Base-by-base conservation (phyloP, 1,284 basidiomycete species). In the Austropuccinia psidii region DNA sequence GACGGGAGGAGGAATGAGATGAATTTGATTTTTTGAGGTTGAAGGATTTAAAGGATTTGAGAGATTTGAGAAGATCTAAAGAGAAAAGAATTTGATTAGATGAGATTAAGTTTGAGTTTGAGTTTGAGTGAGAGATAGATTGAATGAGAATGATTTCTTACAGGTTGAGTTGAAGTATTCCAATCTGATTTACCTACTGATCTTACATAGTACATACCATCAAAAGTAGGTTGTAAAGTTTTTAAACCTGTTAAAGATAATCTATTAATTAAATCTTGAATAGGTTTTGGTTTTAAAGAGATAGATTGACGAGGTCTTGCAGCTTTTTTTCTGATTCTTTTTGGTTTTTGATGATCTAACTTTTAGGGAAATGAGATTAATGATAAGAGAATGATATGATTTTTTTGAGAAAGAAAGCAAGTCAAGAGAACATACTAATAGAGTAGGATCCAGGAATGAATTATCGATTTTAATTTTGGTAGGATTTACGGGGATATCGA, bases 121-220 rank as follows among this genome's bases (percentile, higher is more conserved):
- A n/a, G n/a, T n/a, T n/a, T n/a, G n/a, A n/a, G n/a, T n/a, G n/a
- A n/a, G n/a, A n/a, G n/a, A n/a, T n/a, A n/a, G n/a, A n/a, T n/a
- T n/a, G n/a, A n/a, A n/a, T n/a, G n/a, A n/a, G n/a, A n/a, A 33
- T 6, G 19, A 24, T 55, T 33, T 49, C 67, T 15, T 24, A 70
- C 67, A 17, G 67, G 67, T 60, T 70, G 67, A 39, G 67, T 70
- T 54, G 55, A 60, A 11, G 67, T 70, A 29, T 70, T 70, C 55
- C 55, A 70, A 50, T 70, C 67, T 0, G 55, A 70, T 27, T 47
- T 43, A 27, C 67, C 67, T 31, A 70, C 55, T 6, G 67, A 52
- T 21, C 52, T 39, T 41, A 70, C 55, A 47, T 58, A 70, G 27
- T 47, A 49, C 54, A 70, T 70, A 4, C 41, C 55, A 39, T 70